Evolutionary conservation across 2,329 filamentous ascomycete genomes (phyloP).

Genomic region (Diaporthe longicolla): DNA sequence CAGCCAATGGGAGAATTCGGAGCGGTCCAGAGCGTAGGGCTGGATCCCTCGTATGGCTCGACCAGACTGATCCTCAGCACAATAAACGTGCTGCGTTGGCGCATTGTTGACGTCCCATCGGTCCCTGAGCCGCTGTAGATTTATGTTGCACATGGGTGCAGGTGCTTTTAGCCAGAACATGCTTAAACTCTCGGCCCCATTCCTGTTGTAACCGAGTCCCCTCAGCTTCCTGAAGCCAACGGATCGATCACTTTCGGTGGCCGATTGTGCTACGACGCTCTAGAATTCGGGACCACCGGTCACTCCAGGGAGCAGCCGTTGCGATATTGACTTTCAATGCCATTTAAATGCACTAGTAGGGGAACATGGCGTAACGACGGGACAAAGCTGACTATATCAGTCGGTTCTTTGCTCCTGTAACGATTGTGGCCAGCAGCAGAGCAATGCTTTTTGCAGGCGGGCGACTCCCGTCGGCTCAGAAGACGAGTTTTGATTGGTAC

Average conservation of each 20-base stretch:
- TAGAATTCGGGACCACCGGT: background rate
- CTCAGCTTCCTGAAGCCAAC: conserved; percentile 24
- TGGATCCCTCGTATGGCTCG: conserved; percentile 16
- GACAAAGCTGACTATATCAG: background rate
- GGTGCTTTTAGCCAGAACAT: conserved; percentile 31
- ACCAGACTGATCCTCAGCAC: conserved; percentile 16
- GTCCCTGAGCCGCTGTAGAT: conserved; percentile 34
- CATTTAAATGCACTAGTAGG: background rate
- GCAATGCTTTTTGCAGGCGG: background rate
- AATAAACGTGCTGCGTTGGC: conserved; percentile 30
- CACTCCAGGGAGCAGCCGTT: background rate
- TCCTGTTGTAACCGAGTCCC: conserved; percentile 13
- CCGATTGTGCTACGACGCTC: conserved; percentile 28
- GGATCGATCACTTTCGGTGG: conserved; percentile 30
- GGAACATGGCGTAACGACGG: background rate
- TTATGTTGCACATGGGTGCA: conserved; percentile 20
- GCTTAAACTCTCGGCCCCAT: conserved; percentile 29
- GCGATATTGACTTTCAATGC: background rate
- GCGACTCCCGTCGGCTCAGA: background rate
- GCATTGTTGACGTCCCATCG: conserved; percentile 29
- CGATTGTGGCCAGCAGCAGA: too few relatives aligned
- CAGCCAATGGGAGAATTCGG: conserved; percentile 27
- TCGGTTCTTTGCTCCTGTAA: background rate
- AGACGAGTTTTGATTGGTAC: too few relatives aligned
- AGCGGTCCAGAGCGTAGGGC: conserved; percentile 13